A percentile compares a stretch with the other conserved stretches of the same genome.
Conservation (phyloP, 2,329 filamentous ascomycete genomes). For the Arthrinium puccinioides region DNA sequence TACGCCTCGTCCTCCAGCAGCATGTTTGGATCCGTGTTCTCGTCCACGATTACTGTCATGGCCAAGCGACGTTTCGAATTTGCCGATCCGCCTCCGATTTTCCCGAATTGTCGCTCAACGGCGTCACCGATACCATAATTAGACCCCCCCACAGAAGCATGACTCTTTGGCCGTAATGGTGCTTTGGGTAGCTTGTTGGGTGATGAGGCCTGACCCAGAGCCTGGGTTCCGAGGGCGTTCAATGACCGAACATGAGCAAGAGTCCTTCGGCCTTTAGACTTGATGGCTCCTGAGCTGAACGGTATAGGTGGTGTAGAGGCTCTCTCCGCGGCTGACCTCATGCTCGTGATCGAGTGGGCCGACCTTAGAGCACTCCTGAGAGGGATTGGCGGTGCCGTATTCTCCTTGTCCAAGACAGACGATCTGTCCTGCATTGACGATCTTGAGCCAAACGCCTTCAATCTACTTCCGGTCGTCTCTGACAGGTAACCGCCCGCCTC, state of each 20-base stretch:
- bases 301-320: neutral
- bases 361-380: constrained; percentile 8
- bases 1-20: constrained; percentile 5
- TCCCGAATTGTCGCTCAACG: constrained; percentile 11
- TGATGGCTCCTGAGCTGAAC: constrained; percentile 4
- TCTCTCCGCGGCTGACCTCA: constrained; percentile 3
- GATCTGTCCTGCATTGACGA: constrained; percentile 1
- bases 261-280: constrained; percentile 5
- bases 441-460: constrained; percentile 2
- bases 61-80: constrained; percentile 10
- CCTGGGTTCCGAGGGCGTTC: constrained; percentile 8
- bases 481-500: neutral
- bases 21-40: constrained; percentile 17
- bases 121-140: constrained; percentile 9
- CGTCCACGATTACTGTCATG: constrained; percentile 7
- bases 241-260: constrained; percentile 9
- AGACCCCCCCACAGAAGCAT: constrained; percentile 5
- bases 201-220: constrained; percentile 1
- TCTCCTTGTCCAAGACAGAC: constrained; percentile 6
- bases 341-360: constrained; percentile 7
- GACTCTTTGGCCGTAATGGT: constrained; percentile 6
- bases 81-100: constrained; percentile 3
- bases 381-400: constrained; percentile 7
- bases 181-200: constrained; percentile 9
- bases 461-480: too few species aligned